A percentile compares a stretch with the other conserved stretches of the same genome.
Evolutionary conservation across 108 stramenopile species (phyloP).

Genomic region (Pinguiococcus pyrenoidosus): DNA sequence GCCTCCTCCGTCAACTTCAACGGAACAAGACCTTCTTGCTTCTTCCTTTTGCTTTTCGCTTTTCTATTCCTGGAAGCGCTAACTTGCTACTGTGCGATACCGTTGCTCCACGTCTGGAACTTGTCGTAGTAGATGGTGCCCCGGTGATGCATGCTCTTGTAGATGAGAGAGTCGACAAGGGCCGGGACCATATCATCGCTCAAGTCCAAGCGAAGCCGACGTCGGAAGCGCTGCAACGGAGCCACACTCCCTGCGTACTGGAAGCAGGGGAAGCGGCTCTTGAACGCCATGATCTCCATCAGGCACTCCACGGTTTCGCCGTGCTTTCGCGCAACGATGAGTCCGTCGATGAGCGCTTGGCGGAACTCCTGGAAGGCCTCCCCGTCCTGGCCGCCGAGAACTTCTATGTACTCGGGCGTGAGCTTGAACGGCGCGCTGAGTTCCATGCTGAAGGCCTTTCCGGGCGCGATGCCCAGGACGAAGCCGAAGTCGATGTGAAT

Average conservation of each 20-base stretch:
- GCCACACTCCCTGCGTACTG: slow-evolving; percentile 36
- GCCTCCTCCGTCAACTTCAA: no score
- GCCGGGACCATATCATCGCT: slow-evolving; percentile 16
- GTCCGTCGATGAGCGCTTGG: slow-evolving; percentile 2
- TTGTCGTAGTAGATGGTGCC: slow-evolving; percentile 33
- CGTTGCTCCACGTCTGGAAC: slow-evolving; percentile 38
- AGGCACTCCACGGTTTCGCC: slow-evolving; percentile 61
- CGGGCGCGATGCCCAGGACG: slow-evolving; percentile 90
- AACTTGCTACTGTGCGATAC: no score
- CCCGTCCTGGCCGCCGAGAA: slow-evolving; percentile 62
- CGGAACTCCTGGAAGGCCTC: slow-evolving; percentile 39
- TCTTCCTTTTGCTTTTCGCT: no score
- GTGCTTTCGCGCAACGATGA: slow-evolving; percentile 27
- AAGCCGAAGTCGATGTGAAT: slow-evolving; percentile 99
- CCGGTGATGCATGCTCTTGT: slow-evolving; percentile 10
- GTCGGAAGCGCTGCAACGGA: slow-evolving; percentile 24
- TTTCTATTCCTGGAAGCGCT: no score
- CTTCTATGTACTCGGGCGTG: slow-evolving; percentile 83
- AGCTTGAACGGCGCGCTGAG: slow-evolving; percentile 95
- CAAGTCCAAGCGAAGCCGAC: slow-evolving; percentile 18
- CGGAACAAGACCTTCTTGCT: no score
- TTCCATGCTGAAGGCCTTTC: slow-evolving; percentile 78
- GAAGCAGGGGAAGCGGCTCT: slow-evolving; percentile 86
- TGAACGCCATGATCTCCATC: slow-evolving; percentile 96
- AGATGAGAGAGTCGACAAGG: slow-evolving; percentile 6